phyloP scores from a whole-genome alignment of 2,329 filamentous ascomycete genomes.

The Colletotrichum australisinense region DNA sequence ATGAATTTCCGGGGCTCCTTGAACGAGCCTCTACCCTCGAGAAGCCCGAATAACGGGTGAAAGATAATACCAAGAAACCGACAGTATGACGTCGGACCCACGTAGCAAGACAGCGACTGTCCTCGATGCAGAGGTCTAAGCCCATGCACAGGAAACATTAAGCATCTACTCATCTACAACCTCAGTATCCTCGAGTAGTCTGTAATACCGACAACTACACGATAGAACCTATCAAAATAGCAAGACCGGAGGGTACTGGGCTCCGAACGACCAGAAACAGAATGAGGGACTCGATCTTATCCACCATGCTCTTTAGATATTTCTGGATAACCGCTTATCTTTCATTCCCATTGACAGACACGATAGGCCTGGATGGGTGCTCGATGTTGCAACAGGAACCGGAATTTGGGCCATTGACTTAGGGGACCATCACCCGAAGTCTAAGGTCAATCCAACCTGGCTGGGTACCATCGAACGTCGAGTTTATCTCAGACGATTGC shows the following conservation, averaged over 20 bases:
- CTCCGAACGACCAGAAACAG: not conserved
- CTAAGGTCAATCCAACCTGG: not conserved
- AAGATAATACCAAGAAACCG: not conserved
- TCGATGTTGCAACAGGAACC: not conserved
- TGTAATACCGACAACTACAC: not conserved
- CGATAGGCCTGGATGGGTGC: too few relatives aligned
- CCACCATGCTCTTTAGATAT: not conserved
- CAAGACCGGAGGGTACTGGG: not conserved
- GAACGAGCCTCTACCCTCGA: not conserved
- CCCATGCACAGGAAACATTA: not conserved
- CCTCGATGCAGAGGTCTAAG: not conserved
- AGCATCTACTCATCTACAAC: not conserved
- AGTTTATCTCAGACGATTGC: not conserved
- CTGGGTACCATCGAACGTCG: not conserved
- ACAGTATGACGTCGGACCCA: not conserved
- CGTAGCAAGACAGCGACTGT: not conserved
- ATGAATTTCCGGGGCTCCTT: not conserved
- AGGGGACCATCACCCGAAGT: not conserved
- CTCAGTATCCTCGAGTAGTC: not conserved
- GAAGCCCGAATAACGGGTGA: not conserved
- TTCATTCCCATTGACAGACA: not conserved
- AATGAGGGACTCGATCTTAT: not conserved
- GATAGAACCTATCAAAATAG: not conserved
- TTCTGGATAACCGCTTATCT: not conserved
- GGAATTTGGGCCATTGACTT: not conserved